phyloP scores from a whole-genome alignment of 768 basidiomycete genomes.

The Rubroboletus pulcherrimus region DNA sequence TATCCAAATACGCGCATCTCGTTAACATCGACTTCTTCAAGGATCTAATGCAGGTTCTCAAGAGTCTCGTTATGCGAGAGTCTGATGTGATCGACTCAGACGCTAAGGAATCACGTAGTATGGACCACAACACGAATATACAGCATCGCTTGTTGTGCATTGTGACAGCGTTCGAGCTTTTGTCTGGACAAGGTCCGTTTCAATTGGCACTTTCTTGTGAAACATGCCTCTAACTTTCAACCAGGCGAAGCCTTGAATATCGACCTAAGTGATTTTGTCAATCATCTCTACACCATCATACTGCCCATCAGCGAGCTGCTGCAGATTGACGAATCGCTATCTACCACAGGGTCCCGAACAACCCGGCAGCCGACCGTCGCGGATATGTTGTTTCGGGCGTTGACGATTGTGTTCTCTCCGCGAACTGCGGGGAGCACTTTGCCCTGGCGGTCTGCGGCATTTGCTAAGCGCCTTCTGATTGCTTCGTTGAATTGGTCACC shows the following conservation, averaged over 20 bases:
- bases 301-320: slow-evolving; percentile 65
- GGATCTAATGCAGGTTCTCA: slow-evolving; percentile 85
- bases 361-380: slow-evolving; percentile 38
- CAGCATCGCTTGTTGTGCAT: slow-evolving; percentile 77
- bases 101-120: slow-evolving; percentile 28
- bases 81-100: slow-evolving; percentile 39
- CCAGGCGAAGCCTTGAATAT: slow-evolving; percentile 96
- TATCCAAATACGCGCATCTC: slow-evolving; percentile 90
- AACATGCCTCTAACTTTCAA: neutral
- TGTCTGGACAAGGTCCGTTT: slow-evolving; percentile 84
- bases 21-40: slow-evolving; percentile 99
- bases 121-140: slow-evolving; percentile 38
- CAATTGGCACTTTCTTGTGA: slow-evolving; percentile 7
- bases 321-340: slow-evolving; percentile 54
- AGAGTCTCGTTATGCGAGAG: slow-evolving; percentile 63
- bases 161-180: slow-evolving; percentile 94
- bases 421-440: slow-evolving; percentile 55
- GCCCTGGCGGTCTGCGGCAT: slow-evolving; percentile 80
- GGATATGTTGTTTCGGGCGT: slow-evolving; percentile 83
- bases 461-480: slow-evolving; percentile 86
- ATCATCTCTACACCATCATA: slow-evolving; percentile 79
- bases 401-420: slow-evolving; percentile 79
- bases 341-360: slow-evolving; percentile 24
- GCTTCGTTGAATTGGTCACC: slow-evolving; percentile 82
- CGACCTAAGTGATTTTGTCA: slow-evolving; percentile 87